Base-by-base conservation (phyloP, 306 rosid genomes). In the Dalbergia cultrata region DNA sequence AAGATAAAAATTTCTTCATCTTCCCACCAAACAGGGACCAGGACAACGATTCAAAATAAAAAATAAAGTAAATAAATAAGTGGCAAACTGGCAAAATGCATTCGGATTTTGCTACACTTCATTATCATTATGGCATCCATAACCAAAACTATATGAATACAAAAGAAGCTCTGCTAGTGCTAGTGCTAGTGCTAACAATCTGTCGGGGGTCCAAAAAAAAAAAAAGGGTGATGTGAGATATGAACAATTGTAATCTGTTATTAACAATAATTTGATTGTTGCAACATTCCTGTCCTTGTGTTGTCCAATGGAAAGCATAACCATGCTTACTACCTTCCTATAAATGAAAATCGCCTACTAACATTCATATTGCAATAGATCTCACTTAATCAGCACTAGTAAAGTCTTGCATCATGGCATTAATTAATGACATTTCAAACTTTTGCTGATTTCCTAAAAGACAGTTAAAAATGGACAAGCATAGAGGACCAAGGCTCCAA, bases 361-460 rank as follows among this genome's bases (percentile, higher is more conserved):
- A 67, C 66, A 67, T 43, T 41, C 67, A 74, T 53, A 21, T 5
- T 45, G 72, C 47, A 54, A 73, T 65, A n/a, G 37, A 73, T 21
- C 18, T 41, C 41, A 53, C 12, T 41, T 31, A 52, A 44, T 53
- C 47, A 43, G 13, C 21, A 57, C 31, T 58, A 0, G 6, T 21
- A 9, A 13, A 74, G 79, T 43, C 52, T 80, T 41, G 57, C 44
- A 66, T 69, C 45, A 18, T 70, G 16, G 44, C 17, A 45, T 44
- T 75, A 59, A 64, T 74, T 69, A 22, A 61, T 67, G 81, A 21
- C n/a, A 58, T 72, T 67, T 72, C 12, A 65, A 41, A n/a, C n/a
- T n/a, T n/a, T n/a, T n/a, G n/a, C n/a, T n/a, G n/a, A n/a, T n/a
- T n/a, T n/a, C n/a, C n/a, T n/a, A n/a, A n/a, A n/a, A n/a, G n/a